Evolutionary conservation across 2,329 filamentous ascomycete species (phyloP), one percentile per base, ranked within the genome.

Genomic region (Malbranchea cinnamomea): DNA sequence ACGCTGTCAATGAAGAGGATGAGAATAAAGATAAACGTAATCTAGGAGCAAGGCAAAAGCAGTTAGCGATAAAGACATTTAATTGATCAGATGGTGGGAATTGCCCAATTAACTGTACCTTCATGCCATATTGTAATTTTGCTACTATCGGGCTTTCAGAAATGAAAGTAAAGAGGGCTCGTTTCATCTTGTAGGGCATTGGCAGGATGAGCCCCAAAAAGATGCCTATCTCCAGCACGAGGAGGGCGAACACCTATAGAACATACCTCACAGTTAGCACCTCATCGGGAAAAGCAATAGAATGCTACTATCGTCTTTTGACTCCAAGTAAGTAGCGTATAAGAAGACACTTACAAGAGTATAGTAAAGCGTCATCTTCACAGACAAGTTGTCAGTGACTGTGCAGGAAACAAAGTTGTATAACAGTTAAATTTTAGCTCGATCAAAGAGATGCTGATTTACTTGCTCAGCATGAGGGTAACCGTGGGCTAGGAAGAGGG

Each of bases 1-100:
- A 95, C 85, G 52, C 84, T 93, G 63, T 98, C 89, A 48, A 95
- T 72, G 62, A 98, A 98, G 41, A 98, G 77, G 41, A 98, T 93
- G 35, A 95, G 67, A 49, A 98, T 95, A 64, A 98, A 98, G 53
- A 98, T 87, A 54, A 98, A 98, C 2, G 84, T 93, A 34, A 98
- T 98, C 72, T 77, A 38, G 13, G 23, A 24, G 12, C 8, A n/a
- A 23, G 12, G 16, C 5, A 4, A 11, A 20, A n/a, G n/a, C 8
- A 12, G 23, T 10, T 23, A 20, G 20, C n/a, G 4, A 7, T 22
- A 13, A 9, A 9, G 7, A 13, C 13, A 10, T 13, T 22, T 9
- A 15, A 11, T n/a, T 11, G 10, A 10, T 3, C 5, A 29, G 19
- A 3, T 3, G 3, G 5, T n/a, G 21, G 8, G 25, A 20, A 14